Conservation (phyloP, 345 rosid genomes). For the Nephelium lappaceum region DNA sequence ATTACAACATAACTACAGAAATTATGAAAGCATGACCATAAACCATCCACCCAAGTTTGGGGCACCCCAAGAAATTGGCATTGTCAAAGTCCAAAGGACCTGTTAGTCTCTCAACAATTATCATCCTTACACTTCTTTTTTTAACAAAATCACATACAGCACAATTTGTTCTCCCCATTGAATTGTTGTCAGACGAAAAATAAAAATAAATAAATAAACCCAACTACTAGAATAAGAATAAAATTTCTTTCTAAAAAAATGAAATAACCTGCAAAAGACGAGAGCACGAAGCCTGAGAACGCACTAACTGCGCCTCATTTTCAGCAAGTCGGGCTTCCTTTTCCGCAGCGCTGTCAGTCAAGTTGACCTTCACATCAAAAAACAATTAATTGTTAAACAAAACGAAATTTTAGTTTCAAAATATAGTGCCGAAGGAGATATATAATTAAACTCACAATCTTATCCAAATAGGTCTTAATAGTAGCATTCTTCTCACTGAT, state of each 20-base stretch:
- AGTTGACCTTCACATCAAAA: slow-evolving; percentile 54
- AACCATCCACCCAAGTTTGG: background rate
- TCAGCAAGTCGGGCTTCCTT: slow-evolving; percentile 73
- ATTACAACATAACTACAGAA: background rate
- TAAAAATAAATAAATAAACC: background rate
- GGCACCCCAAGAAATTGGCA: background rate
- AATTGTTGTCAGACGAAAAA: background rate
- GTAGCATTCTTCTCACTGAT: slow-evolving; percentile 78
- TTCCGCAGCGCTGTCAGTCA: slow-evolving; percentile 63
- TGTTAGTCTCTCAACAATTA: background rate
- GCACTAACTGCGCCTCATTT: slow-evolving; percentile 66
- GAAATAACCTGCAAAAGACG: slow-evolving; percentile 73
- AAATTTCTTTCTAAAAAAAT: background rate
- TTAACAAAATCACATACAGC: background rate
- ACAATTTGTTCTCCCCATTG: background rate
- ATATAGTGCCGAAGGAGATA: background rate
- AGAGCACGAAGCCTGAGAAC: slow-evolving; percentile 57
- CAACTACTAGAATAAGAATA: background rate
- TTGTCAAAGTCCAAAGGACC: background rate
- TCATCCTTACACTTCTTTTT: background rate
- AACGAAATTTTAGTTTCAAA: background rate
- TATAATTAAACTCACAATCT: slow-evolving; percentile 53
- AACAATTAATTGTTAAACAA: background rate
- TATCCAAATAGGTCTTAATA: slow-evolving; percentile 73
- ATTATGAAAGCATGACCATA: background rate